Evolutionary conservation across 345 rosid genomes (phyloP).

Genomic region (Angophora floribunda): DNA sequence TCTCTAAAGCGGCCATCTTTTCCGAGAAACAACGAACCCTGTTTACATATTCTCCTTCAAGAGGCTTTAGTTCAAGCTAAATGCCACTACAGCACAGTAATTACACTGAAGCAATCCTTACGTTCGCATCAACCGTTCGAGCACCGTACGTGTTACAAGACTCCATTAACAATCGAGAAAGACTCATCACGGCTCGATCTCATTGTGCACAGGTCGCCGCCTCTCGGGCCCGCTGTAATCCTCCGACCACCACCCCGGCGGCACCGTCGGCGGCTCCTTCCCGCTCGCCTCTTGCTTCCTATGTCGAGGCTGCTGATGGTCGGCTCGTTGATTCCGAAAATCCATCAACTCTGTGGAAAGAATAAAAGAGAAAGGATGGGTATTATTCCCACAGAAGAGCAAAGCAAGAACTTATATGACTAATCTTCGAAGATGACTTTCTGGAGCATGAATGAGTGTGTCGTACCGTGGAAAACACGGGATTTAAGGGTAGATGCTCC

Average conservation of each 20-base stretch:
- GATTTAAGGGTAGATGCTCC: conserved; percentile 1
- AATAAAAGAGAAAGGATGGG: background rate
- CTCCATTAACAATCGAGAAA: background rate
- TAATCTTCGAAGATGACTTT: background rate
- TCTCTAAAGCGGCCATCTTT: background rate
- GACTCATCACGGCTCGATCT: conserved; percentile 10
- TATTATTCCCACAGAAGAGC: background rate
- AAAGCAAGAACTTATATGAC: background rate
- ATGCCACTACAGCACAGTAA: background rate
- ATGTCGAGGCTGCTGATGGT: background rate
- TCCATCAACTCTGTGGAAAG: background rate
- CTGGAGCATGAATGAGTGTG: background rate
- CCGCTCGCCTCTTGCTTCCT: background rate
- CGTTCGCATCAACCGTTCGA: background rate
- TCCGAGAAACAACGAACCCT: background rate
- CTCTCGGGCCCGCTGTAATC: conserved; percentile 3
- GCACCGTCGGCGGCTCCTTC: background rate
- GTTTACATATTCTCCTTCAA: background rate
- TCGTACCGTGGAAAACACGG: background rate
- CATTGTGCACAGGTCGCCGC: conserved; percentile 13
- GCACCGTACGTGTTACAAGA: background rate
- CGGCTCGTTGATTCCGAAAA: background rate
- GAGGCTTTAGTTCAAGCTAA: background rate
- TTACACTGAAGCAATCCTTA: background rate
- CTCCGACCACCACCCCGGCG: conserved; percentile 9